Evolutionary conservation across 179 eudicot species (phyloP), one percentile per base, ranked within the genome.

Genomic region (Silene coronaria): DNA sequence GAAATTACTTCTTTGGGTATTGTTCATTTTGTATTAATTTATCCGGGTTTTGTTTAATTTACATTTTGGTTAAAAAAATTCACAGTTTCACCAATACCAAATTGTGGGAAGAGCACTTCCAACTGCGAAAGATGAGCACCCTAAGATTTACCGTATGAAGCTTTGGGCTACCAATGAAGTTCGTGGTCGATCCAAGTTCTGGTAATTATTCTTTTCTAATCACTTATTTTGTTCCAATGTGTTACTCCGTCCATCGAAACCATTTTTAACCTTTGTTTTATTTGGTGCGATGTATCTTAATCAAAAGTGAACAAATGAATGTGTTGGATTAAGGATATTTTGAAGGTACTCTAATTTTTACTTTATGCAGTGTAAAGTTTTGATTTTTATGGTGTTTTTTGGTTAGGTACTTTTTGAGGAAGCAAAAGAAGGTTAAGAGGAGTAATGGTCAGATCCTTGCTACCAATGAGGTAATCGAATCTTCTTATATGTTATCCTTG

Each of bases 151-250:
- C 77, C 81, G 97, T 11, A 92, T 92, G 97, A 92, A 92, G 86
- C 90, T 92, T 3, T 92, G 97, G 96, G 96, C 93, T 8, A 91
- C 93, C 30, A 92, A 92, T 73, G 92, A 89, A 76, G 97, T 92
- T 71, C 93, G 97, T 22, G 97, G 91, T 75, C 91, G 88, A 65
- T 91, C 96, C 79, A 92, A 92, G 84, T 92, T 91, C 76, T 91
- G 97, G 97, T 91, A 83, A 13, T 78, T 27, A 16, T 65, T 6
- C 23, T 1, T 1, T 4, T 14, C 3, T 13, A 71, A 16, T 1
- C 2, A 17, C 48, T 69, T n/a, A n/a, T n/a, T n/a, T n/a, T n/a
- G n/a, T n/a, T n/a, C n/a, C n/a, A n/a, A n/a, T n/a, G n/a, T n/a
- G n/a, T n/a, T n/a, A n/a, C n/a, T n/a, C n/a, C n/a, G n/a, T n/a